A percentile compares a stretch with the other conserved stretches of the same genome.
These are phyloP conservation scores for Geotrichum cucujoidarum DNA, from an alignment of 1,139 yeast genomes.

Conservation along the genomic window DNA sequence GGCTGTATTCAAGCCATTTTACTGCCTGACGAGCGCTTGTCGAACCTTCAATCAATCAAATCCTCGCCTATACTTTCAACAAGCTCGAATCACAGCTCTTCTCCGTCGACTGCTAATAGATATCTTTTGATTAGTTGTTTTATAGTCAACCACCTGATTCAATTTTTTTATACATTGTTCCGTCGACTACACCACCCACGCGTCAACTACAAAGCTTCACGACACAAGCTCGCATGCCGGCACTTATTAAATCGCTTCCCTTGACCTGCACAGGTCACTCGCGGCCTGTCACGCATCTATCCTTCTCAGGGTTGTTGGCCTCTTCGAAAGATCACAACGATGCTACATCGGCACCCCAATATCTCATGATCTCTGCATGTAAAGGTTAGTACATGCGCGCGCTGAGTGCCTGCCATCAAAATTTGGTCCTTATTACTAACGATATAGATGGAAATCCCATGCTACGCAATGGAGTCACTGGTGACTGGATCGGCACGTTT, in stretches of 20 bases:
- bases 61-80: too few species aligned
- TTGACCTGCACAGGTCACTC: slow-evolving; percentile 40
- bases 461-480: slow-evolving; percentile 38
- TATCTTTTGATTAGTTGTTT: too few species aligned
- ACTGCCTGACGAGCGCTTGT: too few species aligned
- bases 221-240: too few species aligned
- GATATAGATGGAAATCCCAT: slow-evolving; percentile 38
- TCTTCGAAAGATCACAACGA: background rate
- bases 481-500: slow-evolving; percentile 41
- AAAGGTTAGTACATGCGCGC: slow-evolving; percentile 31
- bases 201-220: too few species aligned
- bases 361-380: slow-evolving; percentile 36
- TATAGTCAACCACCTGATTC: too few species aligned
- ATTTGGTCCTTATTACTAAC: background rate
- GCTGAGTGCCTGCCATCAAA: background rate
- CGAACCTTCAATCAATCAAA: too few species aligned
- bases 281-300: slow-evolving; percentile 38
- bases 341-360: slow-evolving; percentile 17
- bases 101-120: too few species aligned
- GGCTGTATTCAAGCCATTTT: too few species aligned
- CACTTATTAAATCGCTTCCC: slow-evolving; percentile 32
- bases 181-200: too few species aligned
- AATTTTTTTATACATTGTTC: too few species aligned
- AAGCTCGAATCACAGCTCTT: too few species aligned
- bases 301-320: slow-evolving; percentile 30